Evolutionary conservation across 768 basidiomycete species (phyloP).

Genomic region (Hypsizygus marmoreus): DNA sequence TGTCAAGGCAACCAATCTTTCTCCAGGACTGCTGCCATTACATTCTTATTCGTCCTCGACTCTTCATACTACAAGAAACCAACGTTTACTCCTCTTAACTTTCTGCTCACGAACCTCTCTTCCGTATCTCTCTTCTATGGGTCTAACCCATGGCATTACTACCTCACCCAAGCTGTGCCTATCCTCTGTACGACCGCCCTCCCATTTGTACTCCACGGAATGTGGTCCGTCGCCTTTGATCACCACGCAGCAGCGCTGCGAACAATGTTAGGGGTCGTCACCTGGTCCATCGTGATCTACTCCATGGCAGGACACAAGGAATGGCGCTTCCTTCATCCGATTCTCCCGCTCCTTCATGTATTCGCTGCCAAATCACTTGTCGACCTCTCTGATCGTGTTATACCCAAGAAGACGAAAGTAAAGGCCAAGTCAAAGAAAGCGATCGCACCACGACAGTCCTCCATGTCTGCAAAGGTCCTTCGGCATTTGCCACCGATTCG

Average conservation of each 20-base stretch:
- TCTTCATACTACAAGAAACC: conserved; percentile 66
- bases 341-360: conserved; percentile 82
- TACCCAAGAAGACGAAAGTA: conserved; percentile 6
- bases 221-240: conserved; percentile 37
- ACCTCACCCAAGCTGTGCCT: conserved; percentile 83
- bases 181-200: conserved; percentile 73
- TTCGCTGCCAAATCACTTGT: conserved; percentile 75
- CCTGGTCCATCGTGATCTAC: conserved; percentile 69
- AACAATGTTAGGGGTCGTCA: conserved; percentile 49
- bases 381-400: conserved; percentile 35
- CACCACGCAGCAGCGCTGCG: conserved; percentile 31
- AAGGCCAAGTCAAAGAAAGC: background rate
- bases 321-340: conserved; percentile 94
- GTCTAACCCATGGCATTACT: conserved; percentile 83
- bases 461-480: background rate
- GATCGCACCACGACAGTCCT: background rate
- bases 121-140: conserved; percentile 94
- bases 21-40: conserved; percentile 26
- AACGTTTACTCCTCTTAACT: conserved; percentile 80
- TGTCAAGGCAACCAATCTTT: background rate
- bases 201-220: conserved; percentile 72
- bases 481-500: conserved; percentile 33
- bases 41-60: conserved; percentile 54
- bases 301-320: conserved; percentile 93
- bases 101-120: conserved; percentile 81